Conservation (phyloP, 768 basidiomycete genomes). For the Trametes punicea region DNA sequence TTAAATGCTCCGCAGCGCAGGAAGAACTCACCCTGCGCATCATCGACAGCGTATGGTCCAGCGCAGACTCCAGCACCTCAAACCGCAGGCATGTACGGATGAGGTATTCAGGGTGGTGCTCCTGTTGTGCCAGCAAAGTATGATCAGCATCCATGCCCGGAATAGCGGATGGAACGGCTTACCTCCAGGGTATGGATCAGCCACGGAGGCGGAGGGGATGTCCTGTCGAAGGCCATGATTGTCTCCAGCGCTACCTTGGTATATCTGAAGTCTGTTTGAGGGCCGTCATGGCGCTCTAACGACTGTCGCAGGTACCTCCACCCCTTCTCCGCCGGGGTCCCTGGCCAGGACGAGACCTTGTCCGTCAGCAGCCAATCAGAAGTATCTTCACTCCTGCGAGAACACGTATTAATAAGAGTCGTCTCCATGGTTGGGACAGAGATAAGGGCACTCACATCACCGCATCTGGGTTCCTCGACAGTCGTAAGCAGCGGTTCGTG, state of each 20-base stretch:
- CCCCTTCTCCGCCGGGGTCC: conserved; percentile 72
- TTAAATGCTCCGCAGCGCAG: conserved; percentile 13
- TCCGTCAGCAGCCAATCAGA: conserved; percentile 85
- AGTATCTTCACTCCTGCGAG: conserved; percentile 60
- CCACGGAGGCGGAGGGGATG: conserved; percentile 74
- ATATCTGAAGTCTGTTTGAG: conserved; percentile 71
- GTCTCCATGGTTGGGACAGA: background rate
- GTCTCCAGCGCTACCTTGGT: conserved; percentile 74
- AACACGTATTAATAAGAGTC: conserved; percentile 3
- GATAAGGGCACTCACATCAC: conserved; percentile 45
- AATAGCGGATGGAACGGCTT: conserved; percentile 14
- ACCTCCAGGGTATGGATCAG: conserved; percentile 75
- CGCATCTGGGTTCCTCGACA: conserved; percentile 60
- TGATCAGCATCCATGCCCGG: background rate
- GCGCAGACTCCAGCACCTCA: conserved; percentile 74
- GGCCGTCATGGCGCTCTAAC: conserved; percentile 72
- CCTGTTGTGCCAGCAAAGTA: conserved; percentile 34
- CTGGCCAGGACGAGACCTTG: conserved; percentile 79
- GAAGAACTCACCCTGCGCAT: conserved; percentile 60
- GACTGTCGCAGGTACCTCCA: conserved; percentile 87
- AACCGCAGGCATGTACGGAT: conserved; percentile 76
- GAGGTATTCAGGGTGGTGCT: conserved; percentile 78
- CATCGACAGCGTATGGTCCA: conserved; percentile 68
- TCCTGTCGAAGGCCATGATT: conserved; percentile 62
- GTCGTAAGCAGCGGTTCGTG: conserved; percentile 72